Conservation (phyloP, 768 basidiomycete genomes). For the Tulasnella sp. region DNA sequence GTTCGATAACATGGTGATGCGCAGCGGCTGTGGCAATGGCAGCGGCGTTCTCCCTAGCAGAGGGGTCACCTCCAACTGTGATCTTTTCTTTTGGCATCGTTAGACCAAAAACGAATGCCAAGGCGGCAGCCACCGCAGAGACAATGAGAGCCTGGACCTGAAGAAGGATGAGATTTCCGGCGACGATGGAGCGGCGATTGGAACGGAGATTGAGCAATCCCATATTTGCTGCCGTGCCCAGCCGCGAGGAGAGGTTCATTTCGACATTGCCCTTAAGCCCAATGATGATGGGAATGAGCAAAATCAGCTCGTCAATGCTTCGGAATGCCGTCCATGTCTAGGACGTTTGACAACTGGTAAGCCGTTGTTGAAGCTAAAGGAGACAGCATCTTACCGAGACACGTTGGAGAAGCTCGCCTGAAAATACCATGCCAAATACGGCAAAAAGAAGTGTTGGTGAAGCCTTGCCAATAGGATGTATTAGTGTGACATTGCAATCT, state of each 20-base stretch:
- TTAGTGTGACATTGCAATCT: not conserved
- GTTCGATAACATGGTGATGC: not conserved
- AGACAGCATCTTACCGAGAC: slow-evolving; percentile 52
- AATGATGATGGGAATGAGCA: slow-evolving; percentile 87
- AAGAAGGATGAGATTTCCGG: slow-evolving; percentile 75
- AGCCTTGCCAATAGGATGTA: slow-evolving; percentile 39
- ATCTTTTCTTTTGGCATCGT: slow-evolving; percentile 23
- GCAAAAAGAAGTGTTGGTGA: slow-evolving; percentile 80
- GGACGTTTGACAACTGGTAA: not conserved
- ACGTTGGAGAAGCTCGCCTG: slow-evolving; percentile 79
- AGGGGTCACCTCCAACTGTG: slow-evolving; percentile 2
- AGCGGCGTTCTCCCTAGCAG: too few relatives aligned
- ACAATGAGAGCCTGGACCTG: slow-evolving; percentile 91
- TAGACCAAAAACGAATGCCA: slow-evolving; percentile 63
- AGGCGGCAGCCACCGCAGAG: slow-evolving; percentile 71
- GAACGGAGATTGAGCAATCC: slow-evolving; percentile 74
- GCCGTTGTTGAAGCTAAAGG: not conserved
- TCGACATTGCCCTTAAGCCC: slow-evolving; percentile 98
- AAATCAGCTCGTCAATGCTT: slow-evolving; percentile 87
- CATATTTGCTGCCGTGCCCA: slow-evolving; percentile 91
- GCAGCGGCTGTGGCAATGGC: not conserved
- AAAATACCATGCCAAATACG: slow-evolving; percentile 74
- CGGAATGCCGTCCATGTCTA: slow-evolving; percentile 85
- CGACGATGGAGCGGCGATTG: slow-evolving; percentile 51
- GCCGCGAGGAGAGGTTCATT: slow-evolving; percentile 93